Evolutionary conservation across 306 rosid species (phyloP), one percentile per base, ranked within the genome.

Genomic region (Casuarina equisetifolia): DNA sequence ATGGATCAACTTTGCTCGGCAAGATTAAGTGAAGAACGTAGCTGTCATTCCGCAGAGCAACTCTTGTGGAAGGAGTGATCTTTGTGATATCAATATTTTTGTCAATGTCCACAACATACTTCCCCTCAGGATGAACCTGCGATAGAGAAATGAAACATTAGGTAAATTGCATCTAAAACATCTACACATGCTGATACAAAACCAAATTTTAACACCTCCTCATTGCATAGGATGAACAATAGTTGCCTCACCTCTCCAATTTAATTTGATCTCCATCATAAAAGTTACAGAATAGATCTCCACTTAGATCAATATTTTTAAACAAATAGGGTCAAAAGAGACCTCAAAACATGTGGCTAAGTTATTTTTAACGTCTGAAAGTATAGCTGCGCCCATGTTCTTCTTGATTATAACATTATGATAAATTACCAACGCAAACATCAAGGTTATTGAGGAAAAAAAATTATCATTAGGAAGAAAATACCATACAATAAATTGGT

Each of bases 1-100:
- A 74, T 2, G 99, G 98, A 86, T 96, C 99, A 49, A 96, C 99
- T 93, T 96, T 96, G 91, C 99, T 96, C 4, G 99, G 99, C 83
- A 96, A 84, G 72, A 96, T 15, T 79, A 96, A 85, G 82, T 96
- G 99, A 81, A 92, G 99, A 81, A 96, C 99, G 54, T 96, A 96
- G 82, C 99, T 96, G 84, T 96, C 99, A 70, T 96, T 96, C 73
- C 99, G 94, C 16, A 96, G 97, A 62, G 99, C 99, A 83, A 96
- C 99, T 82, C 98, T 86, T 8, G 99, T 96, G 15, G 99, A 92
- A 25, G 99, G 99, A 2, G 98, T 96, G 42, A 96, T 96, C 90
- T 96, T 96, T 0, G 99, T 92, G 74, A 96, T 88, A 86, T 96
- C 99, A 58, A 95, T 96, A 76, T 48, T 92, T 83, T 96, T 96